Evolutionary conservation across 2,329 filamentous ascomycete genomes (phyloP).

Genomic region (Curvularia sp.): DNA sequence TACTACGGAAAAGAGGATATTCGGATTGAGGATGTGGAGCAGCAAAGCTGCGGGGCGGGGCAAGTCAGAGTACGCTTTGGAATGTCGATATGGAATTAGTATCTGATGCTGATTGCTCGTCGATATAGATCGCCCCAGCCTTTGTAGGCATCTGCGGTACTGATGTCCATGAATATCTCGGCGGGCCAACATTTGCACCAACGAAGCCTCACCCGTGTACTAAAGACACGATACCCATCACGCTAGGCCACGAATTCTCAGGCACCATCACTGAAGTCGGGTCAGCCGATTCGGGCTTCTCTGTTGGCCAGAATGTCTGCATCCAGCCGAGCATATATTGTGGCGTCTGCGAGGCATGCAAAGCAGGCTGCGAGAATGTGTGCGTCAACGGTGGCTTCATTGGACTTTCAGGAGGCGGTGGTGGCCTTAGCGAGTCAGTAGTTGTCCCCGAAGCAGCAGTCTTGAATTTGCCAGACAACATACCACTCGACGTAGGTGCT

Average conservation of each 20-base stretch:
- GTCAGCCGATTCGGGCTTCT: constrained; percentile 55
- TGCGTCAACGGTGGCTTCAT: constrained; percentile 65
- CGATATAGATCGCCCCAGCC: constrained; percentile 51
- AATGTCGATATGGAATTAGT: neutral
- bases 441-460: constrained; percentile 60
- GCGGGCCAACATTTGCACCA: constrained; percentile 59
- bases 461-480: constrained; percentile 60
- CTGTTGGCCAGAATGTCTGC: constrained; percentile 63
- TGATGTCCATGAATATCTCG: constrained; percentile 63
- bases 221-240: constrained; percentile 64
- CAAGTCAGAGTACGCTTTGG: constrained; percentile 55
- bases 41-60: constrained; percentile 57
- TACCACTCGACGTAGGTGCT: constrained; percentile 63
- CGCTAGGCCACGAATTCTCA: constrained; percentile 70
- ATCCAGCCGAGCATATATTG: constrained; percentile 68
- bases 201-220: constrained; percentile 65
- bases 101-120: neutral
- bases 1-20: constrained; percentile 65
- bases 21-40: constrained; percentile 60
- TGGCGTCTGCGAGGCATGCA: constrained; percentile 63
- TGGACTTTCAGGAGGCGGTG: constrained; percentile 59
- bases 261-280: constrained; percentile 68
- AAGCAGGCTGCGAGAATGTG: constrained; percentile 62
- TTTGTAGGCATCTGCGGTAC: constrained; percentile 63
- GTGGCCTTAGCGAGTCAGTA: constrained; percentile 64